Evolutionary conservation across 1,139 yeast genomes (phyloP), one percentile per base, ranked within the genome.

Genomic region (Sugiyamaella novakii): DNA sequence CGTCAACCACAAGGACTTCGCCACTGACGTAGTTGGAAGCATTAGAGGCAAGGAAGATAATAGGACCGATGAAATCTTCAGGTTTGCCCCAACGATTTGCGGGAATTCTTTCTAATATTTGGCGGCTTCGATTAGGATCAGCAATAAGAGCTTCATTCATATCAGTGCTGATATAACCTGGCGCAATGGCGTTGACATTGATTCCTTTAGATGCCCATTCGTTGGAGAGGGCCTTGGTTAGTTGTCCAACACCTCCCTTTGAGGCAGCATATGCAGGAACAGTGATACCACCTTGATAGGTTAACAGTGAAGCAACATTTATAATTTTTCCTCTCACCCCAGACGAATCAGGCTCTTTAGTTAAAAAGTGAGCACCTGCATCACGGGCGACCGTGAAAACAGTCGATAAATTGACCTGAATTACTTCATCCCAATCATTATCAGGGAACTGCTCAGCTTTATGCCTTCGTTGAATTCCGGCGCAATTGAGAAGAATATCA

Each of bases 271-370:
- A 79, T 0, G 82, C 74, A 3, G 80, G 70, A 31, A 72, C 66
- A 47, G 66, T 60, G 47, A 68, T 33, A 1, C 78, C 77, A 10
- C 79, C 80, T 44, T 71, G 69, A 65, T 68, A 74, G 0, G 77
- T 67, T 49, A 67, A 60, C 43, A 76, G 55, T 2, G 87, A 81
- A 1, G 83, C 86, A 21, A 87, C 79, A 62, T 82, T 77, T 56
- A 83, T 76, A 58, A 83, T 75, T 46, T 83, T 81, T 29, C 88
- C 89, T 55, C 73, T 72, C 22, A 77, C 75, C 12, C 76, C 71
- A 59, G 70, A 64, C 48, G 74, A 64, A 39, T 60, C 65, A 5
- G 61, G 55, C 33, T 55, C 57, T 29, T 50, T 50, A 11, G 54
- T 41, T 46, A 75, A 61, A 74, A 75, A 73, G 51, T 70, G 72